These are phyloP conservation scores for Aegle marmelos DNA, from an alignment of 345 rosid genomes.

Conservation along the genomic window DNA sequence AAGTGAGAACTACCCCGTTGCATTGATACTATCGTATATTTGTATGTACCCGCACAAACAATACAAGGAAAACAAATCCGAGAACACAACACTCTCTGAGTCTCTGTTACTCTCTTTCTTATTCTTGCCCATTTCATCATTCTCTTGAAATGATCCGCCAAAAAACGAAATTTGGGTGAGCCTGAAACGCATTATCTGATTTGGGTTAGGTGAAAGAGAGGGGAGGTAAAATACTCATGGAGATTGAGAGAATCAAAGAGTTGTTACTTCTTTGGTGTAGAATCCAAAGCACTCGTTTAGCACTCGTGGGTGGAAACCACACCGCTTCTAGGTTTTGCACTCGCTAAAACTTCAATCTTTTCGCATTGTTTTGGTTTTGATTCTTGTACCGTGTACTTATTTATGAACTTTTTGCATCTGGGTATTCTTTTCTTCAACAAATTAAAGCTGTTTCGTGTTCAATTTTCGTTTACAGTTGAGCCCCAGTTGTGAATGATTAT, in stretches of 20 bases:
- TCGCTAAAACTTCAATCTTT: constrained; percentile 32
- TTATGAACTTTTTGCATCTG: constrained; percentile 12
- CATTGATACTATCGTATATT: neutral
- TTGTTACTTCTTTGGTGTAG: constrained; percentile 44
- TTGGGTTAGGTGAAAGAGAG: constrained; percentile 4
- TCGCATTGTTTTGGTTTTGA: neutral
- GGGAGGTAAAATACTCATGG: constrained; percentile 26
- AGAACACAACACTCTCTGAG: neutral
- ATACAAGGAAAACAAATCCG: neutral
- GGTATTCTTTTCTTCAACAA: neutral
- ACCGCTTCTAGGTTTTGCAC: constrained; percentile 60
- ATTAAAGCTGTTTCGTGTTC: constrained; percentile 5
- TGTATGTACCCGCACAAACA: neutral
- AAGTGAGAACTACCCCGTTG: too few relatives aligned
- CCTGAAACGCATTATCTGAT: constrained; percentile 6
- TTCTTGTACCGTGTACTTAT: neutral
- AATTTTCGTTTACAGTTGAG: neutral
- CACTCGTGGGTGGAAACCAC: constrained; percentile 67
- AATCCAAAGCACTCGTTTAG: constrained; percentile 33
- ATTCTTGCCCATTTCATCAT: neutral
- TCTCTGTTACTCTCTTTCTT: neutral
- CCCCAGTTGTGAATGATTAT: constrained; percentile 1
- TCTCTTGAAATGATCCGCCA: neutral
- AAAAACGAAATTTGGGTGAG: neutral
- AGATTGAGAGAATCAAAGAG: constrained; percentile 35